Evolutionary conservation across 345 rosid genomes (phyloP), one percentile per base, ranked within the genome.

Genomic region (Carallia brachiata): DNA sequence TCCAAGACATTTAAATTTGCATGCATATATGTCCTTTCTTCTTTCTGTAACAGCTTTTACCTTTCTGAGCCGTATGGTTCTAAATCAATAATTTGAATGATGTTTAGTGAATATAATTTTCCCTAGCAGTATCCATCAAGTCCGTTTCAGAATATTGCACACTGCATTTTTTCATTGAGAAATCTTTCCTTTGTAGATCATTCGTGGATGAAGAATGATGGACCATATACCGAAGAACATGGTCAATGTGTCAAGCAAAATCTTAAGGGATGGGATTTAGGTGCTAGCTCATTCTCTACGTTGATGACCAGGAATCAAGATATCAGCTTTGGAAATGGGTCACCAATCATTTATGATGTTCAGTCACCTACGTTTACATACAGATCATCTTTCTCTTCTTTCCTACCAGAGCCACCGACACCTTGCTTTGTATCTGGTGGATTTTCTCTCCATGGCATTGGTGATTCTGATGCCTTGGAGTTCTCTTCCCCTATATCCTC

Each of bases 291-390:
- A 28, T 76, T 84, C 67, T 73, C 84, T 62, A 40, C 70, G 39
- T 63, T 71, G 18, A 71, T 86, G 67, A 58, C 79, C 36, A 77
- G 88, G 75, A 78, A 86, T 69, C 83, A 78, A 56, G 88, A 88
- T 64, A 80, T 88, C 79, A 88, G 92, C 78, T 88, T 88, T 64
- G 87, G 87, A 59, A 56, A 73, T 23, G 79, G 75, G 16, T 62
- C 88, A 15, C 79, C 80, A 9, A 61, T 73, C 28, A 70, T 67
- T 58, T 69, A 68, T 60, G 84, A 77, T 70, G 73, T 65, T 37
- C 78, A 59, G 37, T 81, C 90, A 16, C 80, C 90, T 54, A 40
- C 86, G 34, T 69, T 72, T 44, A 74, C 79, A 30, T 81, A 85
- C 79, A 73, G 81, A 73, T 72, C 85, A 17, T 84, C 90, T 1